Percentiles rank a stretch among this genome's conserved stretches.
Conservation (phyloP, 1,284 basidiomycete species). For the Hemileia vastatrix region DNA sequence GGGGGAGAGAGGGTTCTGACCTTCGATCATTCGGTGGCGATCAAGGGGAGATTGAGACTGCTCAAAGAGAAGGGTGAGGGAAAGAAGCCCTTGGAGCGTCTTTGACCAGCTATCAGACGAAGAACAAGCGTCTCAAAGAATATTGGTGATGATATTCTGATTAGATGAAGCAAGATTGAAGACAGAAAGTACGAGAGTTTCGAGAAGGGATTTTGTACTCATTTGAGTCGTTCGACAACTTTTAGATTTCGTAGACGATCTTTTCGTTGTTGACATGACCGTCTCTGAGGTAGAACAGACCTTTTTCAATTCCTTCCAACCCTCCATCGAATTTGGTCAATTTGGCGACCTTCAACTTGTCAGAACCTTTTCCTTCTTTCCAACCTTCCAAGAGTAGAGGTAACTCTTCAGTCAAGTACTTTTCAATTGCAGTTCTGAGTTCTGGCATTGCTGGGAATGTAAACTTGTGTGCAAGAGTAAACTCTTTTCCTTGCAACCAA, state of each 20-base stretch:
- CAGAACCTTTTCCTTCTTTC: not conserved
- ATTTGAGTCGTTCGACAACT: too few relatives aligned
- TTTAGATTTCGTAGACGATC: not conserved
- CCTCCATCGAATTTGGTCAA: not conserved
- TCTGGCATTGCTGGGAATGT: not conserved
- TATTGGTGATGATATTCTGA: too few relatives aligned
- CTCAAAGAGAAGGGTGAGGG: too few relatives aligned
- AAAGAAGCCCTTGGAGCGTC: too few relatives aligned
- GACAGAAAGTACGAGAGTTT: too few relatives aligned
- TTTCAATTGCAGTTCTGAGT: not conserved
- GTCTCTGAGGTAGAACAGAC: not conserved
- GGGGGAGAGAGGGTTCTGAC: too few relatives aligned
- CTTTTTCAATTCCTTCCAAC: not conserved
- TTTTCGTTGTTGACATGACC: not conserved
- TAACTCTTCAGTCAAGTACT: not conserved
- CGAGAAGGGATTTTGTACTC: too few relatives aligned
- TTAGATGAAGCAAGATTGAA: too few relatives aligned
- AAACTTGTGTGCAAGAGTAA: not conserved
- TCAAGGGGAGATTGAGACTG: too few relatives aligned
- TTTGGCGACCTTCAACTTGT: not conserved
- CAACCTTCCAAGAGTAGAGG: not conserved
- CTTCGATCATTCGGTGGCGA: too few relatives aligned
- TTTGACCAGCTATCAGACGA: too few relatives aligned
- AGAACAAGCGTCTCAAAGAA: too few relatives aligned
- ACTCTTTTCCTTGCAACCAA: not conserved